A percentile compares a stretch with the other conserved stretches of the same genome.
Evolutionary conservation across 2,329 filamentous ascomycete genomes (phyloP).

Genomic region (Fusarium acutatum): DNA sequence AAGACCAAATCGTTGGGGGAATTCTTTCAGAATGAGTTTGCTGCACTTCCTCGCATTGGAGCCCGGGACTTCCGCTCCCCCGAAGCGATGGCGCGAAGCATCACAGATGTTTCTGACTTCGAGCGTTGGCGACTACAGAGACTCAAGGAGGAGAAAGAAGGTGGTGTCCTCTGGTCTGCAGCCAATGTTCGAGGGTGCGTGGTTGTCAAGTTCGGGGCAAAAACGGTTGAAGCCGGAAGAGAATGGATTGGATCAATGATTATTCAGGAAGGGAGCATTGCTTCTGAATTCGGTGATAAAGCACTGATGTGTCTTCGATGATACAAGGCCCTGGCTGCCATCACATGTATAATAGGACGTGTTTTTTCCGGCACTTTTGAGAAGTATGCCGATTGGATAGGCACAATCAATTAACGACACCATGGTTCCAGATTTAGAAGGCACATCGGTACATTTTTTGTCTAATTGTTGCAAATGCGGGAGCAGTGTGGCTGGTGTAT

Average conservation of each 20-base stretch:
- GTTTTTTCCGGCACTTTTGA: background rate
- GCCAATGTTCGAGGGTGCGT: slow-evolving; percentile 83
- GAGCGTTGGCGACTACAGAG: slow-evolving; percentile 65
- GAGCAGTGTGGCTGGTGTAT: background rate
- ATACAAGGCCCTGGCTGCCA: slow-evolving; percentile 8
- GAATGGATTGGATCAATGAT: slow-evolving; percentile 83
- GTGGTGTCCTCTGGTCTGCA: slow-evolving; percentile 81
- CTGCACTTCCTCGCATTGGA: slow-evolving; percentile 80
- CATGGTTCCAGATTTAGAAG: background rate
- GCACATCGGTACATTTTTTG: background rate
- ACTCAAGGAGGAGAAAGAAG: slow-evolving; percentile 64
- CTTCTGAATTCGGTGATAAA: slow-evolving; percentile 78
- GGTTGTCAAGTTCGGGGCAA: slow-evolving; percentile 89
- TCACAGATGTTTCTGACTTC: slow-evolving; percentile 49
- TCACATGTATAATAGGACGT: background rate
- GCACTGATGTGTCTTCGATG: slow-evolving; percentile 78
- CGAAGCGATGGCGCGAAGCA: slow-evolving; percentile 55
- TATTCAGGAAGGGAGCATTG: slow-evolving; percentile 75
- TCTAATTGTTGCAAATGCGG: background rate
- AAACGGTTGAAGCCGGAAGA: slow-evolving; percentile 81
- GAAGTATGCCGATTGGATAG: background rate
- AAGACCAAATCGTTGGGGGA: slow-evolving; percentile 71
- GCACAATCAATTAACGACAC: background rate
- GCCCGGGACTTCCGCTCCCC: slow-evolving; percentile 76
- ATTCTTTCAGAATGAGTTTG: slow-evolving; percentile 84